Evolutionary conservation across 169 alveolate genomes (phyloP).

Genomic region (Plasmodium sp.): DNA sequence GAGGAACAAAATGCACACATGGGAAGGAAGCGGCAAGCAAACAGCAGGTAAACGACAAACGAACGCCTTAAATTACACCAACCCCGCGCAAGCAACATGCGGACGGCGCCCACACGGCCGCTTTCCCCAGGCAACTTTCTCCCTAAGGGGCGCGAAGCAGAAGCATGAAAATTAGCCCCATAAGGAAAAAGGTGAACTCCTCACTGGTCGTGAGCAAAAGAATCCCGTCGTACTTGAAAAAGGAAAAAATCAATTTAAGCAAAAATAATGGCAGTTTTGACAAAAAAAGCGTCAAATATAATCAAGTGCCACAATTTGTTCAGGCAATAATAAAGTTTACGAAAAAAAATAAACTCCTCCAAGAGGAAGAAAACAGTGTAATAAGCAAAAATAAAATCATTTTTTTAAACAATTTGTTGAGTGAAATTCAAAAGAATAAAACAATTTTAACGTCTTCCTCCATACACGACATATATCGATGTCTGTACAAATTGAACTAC

Average conservation of each 20-base stretch:
- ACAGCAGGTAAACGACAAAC: neutral
- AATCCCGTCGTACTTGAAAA: conserved; percentile 51
- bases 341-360: conserved; percentile 10
- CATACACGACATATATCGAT: conserved; percentile 53
- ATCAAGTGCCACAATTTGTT: conserved; percentile 54
- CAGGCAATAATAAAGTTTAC: conserved; percentile 42
- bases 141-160: neutral
- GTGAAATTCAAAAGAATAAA: conserved; percentile 46
- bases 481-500: conserved; percentile 40
- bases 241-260: conserved; percentile 36
- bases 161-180: conserved; percentile 26
- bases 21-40: neutral
- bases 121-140: neutral
- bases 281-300: conserved; percentile 43
- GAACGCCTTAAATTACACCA: neutral
- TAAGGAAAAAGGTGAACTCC: conserved; percentile 53
- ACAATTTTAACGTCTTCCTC: conserved; percentile 1
- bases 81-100: neutral
- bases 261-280: conserved; percentile 14
- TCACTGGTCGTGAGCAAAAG: conserved; percentile 48
- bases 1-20: neutral
- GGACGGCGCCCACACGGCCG: neutral
- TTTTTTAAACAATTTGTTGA: conserved; percentile 28
- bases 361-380: neutral
- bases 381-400: conserved; percentile 30